These are phyloP conservation scores for Saccharomyces paradoxus DNA, from an alignment of 805 yeast genomes.

Conservation along the genomic window DNA sequence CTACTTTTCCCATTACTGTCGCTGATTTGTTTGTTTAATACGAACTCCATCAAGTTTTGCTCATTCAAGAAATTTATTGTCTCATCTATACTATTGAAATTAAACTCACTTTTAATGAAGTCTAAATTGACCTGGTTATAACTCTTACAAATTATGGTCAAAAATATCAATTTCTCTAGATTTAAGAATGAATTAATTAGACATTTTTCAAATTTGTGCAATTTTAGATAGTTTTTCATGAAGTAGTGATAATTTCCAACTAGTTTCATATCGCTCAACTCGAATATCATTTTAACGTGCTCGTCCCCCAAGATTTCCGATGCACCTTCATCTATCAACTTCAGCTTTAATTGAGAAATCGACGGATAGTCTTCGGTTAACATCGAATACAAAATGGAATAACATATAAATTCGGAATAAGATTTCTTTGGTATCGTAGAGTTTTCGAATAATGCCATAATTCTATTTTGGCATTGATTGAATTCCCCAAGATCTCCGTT, in stretches of 20 bases:
- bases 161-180: conserved; percentile 49
- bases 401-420: conserved; percentile 58
- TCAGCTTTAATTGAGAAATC: conserved; percentile 20
- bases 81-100: conserved; percentile 35
- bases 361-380: conserved; percentile 53
- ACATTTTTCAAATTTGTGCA: conserved; percentile 37
- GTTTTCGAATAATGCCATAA: conserved; percentile 51
- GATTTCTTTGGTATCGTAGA: conserved; percentile 27
- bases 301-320: conserved; percentile 11
- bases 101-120: conserved; percentile 34
- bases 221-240: conserved; percentile 36
- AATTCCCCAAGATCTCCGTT: conserved; percentile 86
- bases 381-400: conserved; percentile 64
- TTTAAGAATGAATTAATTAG: conserved; percentile 47
- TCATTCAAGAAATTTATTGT: conserved; percentile 37
- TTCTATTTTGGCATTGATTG: conserved; percentile 86
- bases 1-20: conserved; percentile 16
- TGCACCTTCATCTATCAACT: conserved; percentile 9
- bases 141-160: conserved; percentile 48
- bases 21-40: conserved; percentile 19
- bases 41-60: conserved; percentile 32
- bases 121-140: conserved; percentile 41
- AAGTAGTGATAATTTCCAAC: conserved; percentile 47
- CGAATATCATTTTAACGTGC: conserved; percentile 23
- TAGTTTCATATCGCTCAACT: conserved; percentile 27